These are phyloP conservation scores for Teratosphaeria epicoccoides DNA, from an alignment of 2,329 filamentous ascomycete species.

Conservation along the genomic window DNA sequence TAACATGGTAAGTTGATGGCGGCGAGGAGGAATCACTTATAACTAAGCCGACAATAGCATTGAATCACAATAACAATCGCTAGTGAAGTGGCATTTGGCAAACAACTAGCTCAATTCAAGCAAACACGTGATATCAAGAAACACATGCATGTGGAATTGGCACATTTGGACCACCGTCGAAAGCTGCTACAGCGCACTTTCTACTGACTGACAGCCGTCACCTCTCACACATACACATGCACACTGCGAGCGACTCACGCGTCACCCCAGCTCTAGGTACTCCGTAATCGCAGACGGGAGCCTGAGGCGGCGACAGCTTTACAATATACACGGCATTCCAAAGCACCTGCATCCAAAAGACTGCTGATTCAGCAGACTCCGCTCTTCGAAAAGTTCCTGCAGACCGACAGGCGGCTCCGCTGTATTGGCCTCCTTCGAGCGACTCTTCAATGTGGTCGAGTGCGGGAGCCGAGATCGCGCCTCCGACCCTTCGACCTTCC, in stretches of 20 bases:
- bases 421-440: not conserved
- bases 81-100: no score
- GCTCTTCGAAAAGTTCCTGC: not conserved
- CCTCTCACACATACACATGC: not conserved
- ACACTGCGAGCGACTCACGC: not conserved
- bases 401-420: not conserved
- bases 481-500: not conserved
- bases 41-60: no score
- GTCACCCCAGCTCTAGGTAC: not conserved
- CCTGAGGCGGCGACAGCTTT: not conserved
- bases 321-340: not conserved
- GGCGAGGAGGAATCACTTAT: no score
- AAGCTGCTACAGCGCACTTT: not conserved
- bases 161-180: no score
- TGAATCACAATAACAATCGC: no score
- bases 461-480: not conserved
- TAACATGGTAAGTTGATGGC: no score
- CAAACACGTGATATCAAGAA: no score
- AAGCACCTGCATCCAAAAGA: not conserved
- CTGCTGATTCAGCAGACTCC: not conserved
- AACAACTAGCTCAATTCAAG: no score
- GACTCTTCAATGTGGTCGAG: slow-evolving; percentile 1
- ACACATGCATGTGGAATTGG: no score
- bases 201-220: not conserved
- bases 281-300: not conserved